Base-by-base conservation (phyloP, 495 filamentous ascomycete species). In the Aspergillus carlsbadensis region DNA sequence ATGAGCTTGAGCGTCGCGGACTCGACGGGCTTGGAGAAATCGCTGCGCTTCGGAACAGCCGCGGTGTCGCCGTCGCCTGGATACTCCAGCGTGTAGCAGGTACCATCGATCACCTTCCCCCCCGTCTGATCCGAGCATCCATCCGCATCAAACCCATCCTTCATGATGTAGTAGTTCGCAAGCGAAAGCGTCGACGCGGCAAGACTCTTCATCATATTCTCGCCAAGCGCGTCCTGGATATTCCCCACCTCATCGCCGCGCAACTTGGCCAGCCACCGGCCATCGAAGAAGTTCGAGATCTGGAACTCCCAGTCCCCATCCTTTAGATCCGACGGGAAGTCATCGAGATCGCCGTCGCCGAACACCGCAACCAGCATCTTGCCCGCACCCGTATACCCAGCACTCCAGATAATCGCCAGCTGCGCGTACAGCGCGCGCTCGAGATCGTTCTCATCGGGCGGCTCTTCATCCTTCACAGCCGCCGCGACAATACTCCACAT, bases 231-330 rank as follows among this genome's bases (percentile, higher is more conserved):
- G 1, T 2, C 11, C 21, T 33, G 44, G 11, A 47, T 47, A 1
- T 47, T 26, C 6, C n/a, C 11, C 8, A 33, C 20, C n/a, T 47
- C 21, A 21, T 26, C 31, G 14, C 44, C 44, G 4, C 14, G n/a
- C 8, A 47, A 10, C 44, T 47, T n/a, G 21, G 22, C 22, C 44
- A 47, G 24, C 11, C n/a, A 47, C 44, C 22, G 21, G 21, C 44
- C 44, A 10, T 47, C 44, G n/a, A 47, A 47, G 44, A 47, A 47
- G 21, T 47, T 47, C 21, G 44, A n/a, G 11, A 47, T 14, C 14
- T 20, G n/a, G 5, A 8, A 47, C 0, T 47, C 24, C 8, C 20
- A 47, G 17, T 47, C 22, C 3, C 44, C 44, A 7, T 47, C 21
- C 8, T 18, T 20, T 10, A 2, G 20, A 26, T 26, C 31, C 6